Conservation (phyloP, 306 rosid species). For the Rosa rugosa region DNA sequence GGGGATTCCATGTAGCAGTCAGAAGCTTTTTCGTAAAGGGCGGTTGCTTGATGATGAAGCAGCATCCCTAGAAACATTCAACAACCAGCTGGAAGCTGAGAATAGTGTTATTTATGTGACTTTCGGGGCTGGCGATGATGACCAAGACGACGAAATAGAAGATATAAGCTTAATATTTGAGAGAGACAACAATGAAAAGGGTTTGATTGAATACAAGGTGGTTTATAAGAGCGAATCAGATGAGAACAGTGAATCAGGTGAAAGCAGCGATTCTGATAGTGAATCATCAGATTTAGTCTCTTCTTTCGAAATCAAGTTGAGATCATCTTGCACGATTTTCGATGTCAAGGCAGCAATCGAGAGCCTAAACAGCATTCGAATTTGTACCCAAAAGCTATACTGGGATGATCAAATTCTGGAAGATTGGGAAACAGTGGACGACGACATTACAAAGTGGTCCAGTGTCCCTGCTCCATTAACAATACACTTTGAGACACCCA, state of each 20-base stretch:
- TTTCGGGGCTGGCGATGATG: neutral
- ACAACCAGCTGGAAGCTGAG: neutral
- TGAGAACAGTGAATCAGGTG: neutral
- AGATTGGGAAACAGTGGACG: neutral
- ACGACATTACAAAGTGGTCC: neutral
- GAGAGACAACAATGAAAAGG: neutral
- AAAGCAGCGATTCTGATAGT: neutral
- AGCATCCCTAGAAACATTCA: neutral
- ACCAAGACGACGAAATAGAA: neutral
- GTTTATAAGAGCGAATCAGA: neutral
- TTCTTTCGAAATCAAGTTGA: neutral
- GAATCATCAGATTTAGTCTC: neutral
- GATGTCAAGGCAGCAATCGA: neutral
- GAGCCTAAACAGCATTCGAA: neutral
- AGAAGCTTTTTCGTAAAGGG: neutral
- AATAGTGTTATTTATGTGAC: neutral
- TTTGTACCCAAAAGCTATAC: neutral
- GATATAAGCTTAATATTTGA: neutral
- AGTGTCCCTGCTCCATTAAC: neutral
- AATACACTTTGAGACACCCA: neutral
- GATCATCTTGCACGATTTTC: neutral
- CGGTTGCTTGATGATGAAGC: neutral
- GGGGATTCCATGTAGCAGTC: constrained; percentile 6
- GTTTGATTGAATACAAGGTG: neutral
- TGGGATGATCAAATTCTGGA: neutral